phyloP scores from a whole-genome alignment of 768 basidiomycete genomes.

The Dentipellis fragilis region DNA sequence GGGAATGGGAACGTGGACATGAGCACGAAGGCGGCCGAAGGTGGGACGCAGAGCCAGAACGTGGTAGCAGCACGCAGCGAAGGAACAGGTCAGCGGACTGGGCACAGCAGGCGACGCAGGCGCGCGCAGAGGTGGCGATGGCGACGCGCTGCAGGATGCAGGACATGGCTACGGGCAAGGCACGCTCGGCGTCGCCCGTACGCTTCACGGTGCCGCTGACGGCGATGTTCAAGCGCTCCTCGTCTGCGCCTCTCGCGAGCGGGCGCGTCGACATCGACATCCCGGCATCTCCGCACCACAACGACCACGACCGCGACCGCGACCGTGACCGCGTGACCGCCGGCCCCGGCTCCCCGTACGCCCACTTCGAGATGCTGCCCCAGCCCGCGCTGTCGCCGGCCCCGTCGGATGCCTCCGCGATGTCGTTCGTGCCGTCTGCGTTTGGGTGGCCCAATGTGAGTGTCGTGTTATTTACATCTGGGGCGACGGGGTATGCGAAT shows the following conservation, averaged over 20 bases:
- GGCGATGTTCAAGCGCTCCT: slow-evolving; percentile 56
- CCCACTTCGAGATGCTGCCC: background rate
- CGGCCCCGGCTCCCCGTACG: background rate
- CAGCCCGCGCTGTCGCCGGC: background rate
- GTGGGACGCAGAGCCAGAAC: too few species aligned
- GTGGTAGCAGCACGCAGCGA: background rate
- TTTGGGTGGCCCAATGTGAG: background rate
- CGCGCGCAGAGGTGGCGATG: background rate
- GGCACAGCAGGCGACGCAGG: background rate
- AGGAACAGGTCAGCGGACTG: background rate
- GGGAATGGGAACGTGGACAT: slow-evolving; percentile 13
- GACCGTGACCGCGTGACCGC: background rate
- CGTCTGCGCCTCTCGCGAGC: slow-evolving; percentile 33
- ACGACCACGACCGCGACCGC: background rate
- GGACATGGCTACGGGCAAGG: background rate
- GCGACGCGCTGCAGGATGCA: too few species aligned
- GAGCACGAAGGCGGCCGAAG: background rate
- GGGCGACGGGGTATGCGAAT: too few species aligned
- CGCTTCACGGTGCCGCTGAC: slow-evolving; percentile 44
- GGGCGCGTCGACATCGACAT: background rate
- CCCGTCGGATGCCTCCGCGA: background rate
- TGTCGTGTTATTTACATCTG: background rate
- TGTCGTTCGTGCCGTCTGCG: background rate
- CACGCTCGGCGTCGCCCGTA: slow-evolving; percentile 12
- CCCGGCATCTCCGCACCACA: background rate